Evolutionary conservation across 257 asterid species (phyloP).

Genomic region (Fraxinus americana): DNA sequence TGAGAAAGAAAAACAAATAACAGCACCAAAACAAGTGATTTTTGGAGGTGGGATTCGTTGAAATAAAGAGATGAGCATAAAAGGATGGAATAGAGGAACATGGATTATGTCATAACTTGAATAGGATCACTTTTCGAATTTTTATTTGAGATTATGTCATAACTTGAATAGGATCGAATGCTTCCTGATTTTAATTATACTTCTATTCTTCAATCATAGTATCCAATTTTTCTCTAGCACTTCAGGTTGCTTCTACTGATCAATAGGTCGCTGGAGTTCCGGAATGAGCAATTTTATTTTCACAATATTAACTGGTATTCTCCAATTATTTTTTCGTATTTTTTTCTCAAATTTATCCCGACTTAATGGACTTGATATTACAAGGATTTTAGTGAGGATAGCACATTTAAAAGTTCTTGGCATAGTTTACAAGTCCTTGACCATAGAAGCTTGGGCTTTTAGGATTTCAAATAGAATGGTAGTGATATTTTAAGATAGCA

Average conservation of each 20-base stretch:
- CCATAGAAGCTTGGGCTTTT: not conserved
- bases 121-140: no score
- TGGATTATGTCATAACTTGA: no score
- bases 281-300: not conserved
- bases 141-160: no score
- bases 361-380: not conserved
- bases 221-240: not conserved
- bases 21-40: no score
- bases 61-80: no score
- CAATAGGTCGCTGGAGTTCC: no score
- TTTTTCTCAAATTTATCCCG: not conserved
- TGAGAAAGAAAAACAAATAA: no score
- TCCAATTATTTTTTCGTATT: not conserved
- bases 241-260: not conserved
- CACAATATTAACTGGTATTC: not conserved
- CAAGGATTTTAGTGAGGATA: not conserved
- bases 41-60: no score
- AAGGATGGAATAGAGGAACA: no score
- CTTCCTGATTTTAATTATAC: no score
- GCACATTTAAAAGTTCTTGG: slow-evolving; percentile 9
- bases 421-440: slow-evolving; percentile 12
- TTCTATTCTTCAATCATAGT: not conserved
- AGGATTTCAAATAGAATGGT: not conserved
- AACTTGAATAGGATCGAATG: no score
- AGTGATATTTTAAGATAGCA: not conserved